Evolutionary conservation across 129 eudicot species (phyloP).

Genomic region (Centella asiatica): DNA sequence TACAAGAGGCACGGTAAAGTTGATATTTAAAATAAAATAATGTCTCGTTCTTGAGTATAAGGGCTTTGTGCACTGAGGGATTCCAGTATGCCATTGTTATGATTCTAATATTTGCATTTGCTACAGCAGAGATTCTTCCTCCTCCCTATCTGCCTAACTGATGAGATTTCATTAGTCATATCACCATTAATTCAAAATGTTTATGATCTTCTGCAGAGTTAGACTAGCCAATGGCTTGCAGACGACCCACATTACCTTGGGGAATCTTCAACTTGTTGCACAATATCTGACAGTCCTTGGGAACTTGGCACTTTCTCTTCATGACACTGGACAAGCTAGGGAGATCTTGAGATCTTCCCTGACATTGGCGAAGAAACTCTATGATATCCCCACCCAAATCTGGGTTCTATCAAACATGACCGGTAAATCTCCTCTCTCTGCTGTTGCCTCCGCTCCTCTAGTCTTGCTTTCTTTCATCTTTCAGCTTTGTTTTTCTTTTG

Average conservation of each 20-base stretch:
- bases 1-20: constrained; percentile 85
- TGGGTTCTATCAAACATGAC: constrained; percentile 87
- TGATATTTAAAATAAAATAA: neutral
- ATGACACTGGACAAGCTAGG: constrained; percentile 81
- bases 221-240: constrained; percentile 92
- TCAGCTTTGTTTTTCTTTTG: too few relatives aligned
- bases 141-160: neutral
- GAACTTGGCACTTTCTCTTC: constrained; percentile 85
- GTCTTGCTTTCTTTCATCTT: neutral
- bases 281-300: constrained; percentile 90
- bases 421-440: constrained; percentile 32
- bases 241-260: constrained; percentile 65
- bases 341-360: constrained; percentile 89
- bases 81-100: neutral
- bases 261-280: constrained; percentile 96
- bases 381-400: constrained; percentile 88
- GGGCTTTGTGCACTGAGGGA: constrained; percentile 6
- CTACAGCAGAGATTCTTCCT: neutral
- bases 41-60: neutral
- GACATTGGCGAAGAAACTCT: constrained; percentile 86
- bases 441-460: neutral
- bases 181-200: neutral
- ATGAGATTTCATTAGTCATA: neutral
- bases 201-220: constrained; percentile 41
- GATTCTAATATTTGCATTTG: neutral